phyloP scores from a whole-genome alignment of 1,284 basidiomycete genomes.

The Tilletia indica region DNA sequence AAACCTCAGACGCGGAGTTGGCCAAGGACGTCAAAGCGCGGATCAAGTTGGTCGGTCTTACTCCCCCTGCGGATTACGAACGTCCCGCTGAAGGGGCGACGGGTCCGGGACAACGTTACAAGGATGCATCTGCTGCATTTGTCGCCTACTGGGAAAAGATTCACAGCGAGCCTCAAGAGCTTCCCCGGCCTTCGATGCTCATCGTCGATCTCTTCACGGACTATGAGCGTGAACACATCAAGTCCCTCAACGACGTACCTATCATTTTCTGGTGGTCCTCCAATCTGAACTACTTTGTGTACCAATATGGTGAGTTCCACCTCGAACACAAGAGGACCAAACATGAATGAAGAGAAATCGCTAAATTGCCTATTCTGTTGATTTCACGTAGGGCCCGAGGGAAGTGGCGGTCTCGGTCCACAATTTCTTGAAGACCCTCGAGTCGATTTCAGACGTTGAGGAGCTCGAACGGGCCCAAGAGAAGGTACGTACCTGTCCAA shows the following conservation, averaged over 20 bases:
- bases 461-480: too few species aligned
- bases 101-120: background rate
- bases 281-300: slow-evolving; percentile 1
- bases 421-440: background rate
- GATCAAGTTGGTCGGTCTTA: background rate
- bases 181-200: background rate
- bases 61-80: background rate
- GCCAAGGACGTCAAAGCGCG: background rate
- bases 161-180: background rate
- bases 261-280: background rate
- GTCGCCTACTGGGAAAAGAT: background rate
- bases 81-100: background rate
- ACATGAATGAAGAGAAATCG: background rate
- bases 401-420: background rate
- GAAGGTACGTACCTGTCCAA: too few species aligned
- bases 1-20: background rate
- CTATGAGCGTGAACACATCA: background rate
- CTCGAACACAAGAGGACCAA: too few species aligned
- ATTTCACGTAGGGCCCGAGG: background rate
- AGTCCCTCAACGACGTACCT: background rate
- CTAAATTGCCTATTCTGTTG: too few species aligned
- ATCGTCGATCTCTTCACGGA: slow-evolving; percentile 8
- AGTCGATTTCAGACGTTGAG: background rate
- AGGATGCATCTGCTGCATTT: background rate
- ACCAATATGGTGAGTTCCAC: background rate